These are phyloP conservation scores for Nitzschia sp. DNA, from an alignment of 108 stramenopile genomes.

Conservation along the genomic window DNA sequence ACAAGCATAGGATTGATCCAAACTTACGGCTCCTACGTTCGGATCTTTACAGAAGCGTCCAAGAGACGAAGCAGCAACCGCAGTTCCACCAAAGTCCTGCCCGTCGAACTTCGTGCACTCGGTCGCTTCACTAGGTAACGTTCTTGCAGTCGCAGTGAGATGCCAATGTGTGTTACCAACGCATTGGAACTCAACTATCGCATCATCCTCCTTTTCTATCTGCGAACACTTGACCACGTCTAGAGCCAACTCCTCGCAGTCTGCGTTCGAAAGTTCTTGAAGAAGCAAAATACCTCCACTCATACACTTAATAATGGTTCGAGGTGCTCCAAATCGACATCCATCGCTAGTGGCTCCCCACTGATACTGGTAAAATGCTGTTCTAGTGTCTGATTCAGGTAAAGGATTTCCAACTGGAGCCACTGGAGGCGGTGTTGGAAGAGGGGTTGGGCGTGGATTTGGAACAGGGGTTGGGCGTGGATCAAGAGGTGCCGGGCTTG, in stretches of 20 bases:
- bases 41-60: slow-evolving; percentile 5
- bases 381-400: background rate
- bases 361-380: slow-evolving; percentile 1
- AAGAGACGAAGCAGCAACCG: background rate
- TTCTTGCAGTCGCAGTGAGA: slow-evolving; percentile 3
- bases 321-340: background rate
- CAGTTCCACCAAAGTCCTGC: background rate
- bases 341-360: slow-evolving; percentile 4
- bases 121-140: slow-evolving; percentile 9
- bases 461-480: background rate
- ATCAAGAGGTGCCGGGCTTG: background rate
- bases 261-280: background rate
- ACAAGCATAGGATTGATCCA: background rate
- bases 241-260: background rate
- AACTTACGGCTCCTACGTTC: background rate
- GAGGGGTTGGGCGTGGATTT: background rate
- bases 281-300: background rate
- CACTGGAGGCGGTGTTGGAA: background rate
- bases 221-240: slow-evolving; percentile 6
- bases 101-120: background rate
- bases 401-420: background rate
- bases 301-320: background rate
- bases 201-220: slow-evolving; percentile 5
- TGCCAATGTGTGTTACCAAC: background rate
- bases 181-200: slow-evolving; percentile 17